Evolutionary conservation across 225 moss, liverwort and hornwort genomes (phyloP).

Genomic region (Polytrichum commune): DNA sequence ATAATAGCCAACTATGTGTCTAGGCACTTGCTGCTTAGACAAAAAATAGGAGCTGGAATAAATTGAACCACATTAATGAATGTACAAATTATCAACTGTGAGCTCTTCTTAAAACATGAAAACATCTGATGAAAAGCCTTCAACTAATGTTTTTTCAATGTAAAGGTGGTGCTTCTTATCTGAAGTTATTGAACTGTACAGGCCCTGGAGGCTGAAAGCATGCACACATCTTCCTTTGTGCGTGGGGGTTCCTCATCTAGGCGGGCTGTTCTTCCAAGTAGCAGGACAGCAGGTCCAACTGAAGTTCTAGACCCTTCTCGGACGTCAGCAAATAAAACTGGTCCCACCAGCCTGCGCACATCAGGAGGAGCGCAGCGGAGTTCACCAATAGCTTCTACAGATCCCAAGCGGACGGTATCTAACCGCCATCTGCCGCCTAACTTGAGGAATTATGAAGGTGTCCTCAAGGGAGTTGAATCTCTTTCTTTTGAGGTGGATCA

Average conservation of each 20-base stretch:
- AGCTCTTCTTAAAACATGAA: no score
- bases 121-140: no score
- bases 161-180: neutral
- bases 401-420: slow-evolving; percentile 92
- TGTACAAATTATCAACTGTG: no score
- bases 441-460: slow-evolving; percentile 70
- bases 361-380: slow-evolving; percentile 90
- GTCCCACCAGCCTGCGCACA: slow-evolving; percentile 82
- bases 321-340: slow-evolving; percentile 69
- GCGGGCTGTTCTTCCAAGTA: slow-evolving; percentile 76
- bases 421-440: slow-evolving; percentile 60
- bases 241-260: slow-evolving; percentile 79
- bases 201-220: slow-evolving; percentile 66
- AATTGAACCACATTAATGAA: no score
- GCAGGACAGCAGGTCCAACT: slow-evolving; percentile 64
- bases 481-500: slow-evolving; percentile 62
- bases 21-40: no score
- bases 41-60: no score
- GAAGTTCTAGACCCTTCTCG: slow-evolving; percentile 79
- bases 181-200: slow-evolving; percentile 10
- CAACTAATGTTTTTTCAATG: no score
- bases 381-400: slow-evolving; percentile 81
- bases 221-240: slow-evolving; percentile 69
- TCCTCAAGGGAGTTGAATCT: slow-evolving; percentile 72
- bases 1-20: no score